Conservation (phyloP, 1,284 basidiomycete genomes). For the Microbotryomycetes sp. region DNA sequence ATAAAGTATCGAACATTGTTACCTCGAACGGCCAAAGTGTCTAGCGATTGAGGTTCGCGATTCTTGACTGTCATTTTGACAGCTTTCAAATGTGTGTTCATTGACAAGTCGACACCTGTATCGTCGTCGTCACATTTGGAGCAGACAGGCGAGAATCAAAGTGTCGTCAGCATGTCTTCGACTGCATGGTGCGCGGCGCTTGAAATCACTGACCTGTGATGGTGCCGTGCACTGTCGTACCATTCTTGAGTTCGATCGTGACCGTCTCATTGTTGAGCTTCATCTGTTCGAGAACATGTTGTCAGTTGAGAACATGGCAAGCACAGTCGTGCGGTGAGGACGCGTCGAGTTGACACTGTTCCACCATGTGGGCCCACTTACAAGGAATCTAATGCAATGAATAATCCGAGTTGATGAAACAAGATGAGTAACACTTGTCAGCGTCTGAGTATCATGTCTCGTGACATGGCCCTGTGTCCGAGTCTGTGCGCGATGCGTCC, state of each 20-base stretch:
- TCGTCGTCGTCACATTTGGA: too few species aligned
- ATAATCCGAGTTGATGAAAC: not conserved
- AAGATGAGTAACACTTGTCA: not conserved
- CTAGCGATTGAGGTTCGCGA: constrained; percentile 72
- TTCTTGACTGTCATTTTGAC: constrained; percentile 91
- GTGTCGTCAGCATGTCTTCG: not conserved
- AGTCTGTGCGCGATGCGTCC: too few species aligned
- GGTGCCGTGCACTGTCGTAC: constrained; percentile 89
- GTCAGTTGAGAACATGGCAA: not conserved
- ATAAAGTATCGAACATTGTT: constrained; percentile 80
- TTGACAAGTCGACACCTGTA: constrained; percentile 40
- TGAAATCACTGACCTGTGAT: constrained; percentile 69
- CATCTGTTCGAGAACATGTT: constrained; percentile 52
- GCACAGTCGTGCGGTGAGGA: not conserved
- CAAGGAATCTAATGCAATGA: constrained; percentile 24
- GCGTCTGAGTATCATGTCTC: too few species aligned
- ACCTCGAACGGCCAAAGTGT: constrained; percentile 74
- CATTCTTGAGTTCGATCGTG: constrained; percentile 96
- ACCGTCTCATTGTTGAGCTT: constrained; percentile 99
- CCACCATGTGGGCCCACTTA: not conserved
- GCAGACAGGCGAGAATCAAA: not conserved
- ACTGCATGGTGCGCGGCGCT: not conserved
- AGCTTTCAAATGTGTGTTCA: constrained; percentile 46
- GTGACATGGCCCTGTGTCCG: too few species aligned
- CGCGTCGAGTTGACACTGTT: not conserved